Base-by-base conservation (phyloP, 352 stramenopile species). In the Pythium folliculosum region DNA sequence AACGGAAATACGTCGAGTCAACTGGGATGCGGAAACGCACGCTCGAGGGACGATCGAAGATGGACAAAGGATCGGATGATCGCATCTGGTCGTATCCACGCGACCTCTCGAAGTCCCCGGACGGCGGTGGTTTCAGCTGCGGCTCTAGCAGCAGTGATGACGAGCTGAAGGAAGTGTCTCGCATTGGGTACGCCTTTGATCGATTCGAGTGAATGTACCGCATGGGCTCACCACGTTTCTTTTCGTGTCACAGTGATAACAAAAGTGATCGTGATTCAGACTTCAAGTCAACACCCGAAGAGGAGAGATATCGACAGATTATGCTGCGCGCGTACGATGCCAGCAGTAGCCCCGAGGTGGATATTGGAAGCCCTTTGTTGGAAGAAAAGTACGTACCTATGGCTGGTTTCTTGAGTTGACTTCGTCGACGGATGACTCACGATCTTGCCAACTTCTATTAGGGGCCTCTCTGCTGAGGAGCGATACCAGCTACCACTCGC, bases 401-500 rank as follows among this genome's bases (percentile, higher is more conserved):
- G 25, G 17, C 37, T 54, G 8, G 44, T 1, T 50, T 27, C n/a
- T 23, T 10, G 7, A 16, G 19, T 21, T 48, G 43, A 25, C 5
- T 16, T 23, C 5, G 27, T 25, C 17, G 44, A 50, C 2, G n/a
- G 2, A 12, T 30, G 44, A 27, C 44, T 25, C 19, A 50, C 19
- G 5, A 48, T 48, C 6, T 50, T 12, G 44, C 23, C 9, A 40
- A 47, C 17, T 2, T 22, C 17, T 22, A 22, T 43, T 54, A 93
- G 82, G 73, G 87, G 87, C 19, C 59, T 95, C 27, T 77, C 87
- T 0, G 82, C 90, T 12, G 85, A 95, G 51, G 82, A 94, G 70
- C 85, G 87, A 21, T 92, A 92, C 60, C 84, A 91, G 35, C 74
- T 95, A 9, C 87, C 87, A n/a, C 68, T 95, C 43, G 84, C 82